These are phyloP conservation scores for Sporothrix schenckii DNA, from an alignment of 2,329 filamentous ascomycete species.

Conservation along the genomic window DNA sequence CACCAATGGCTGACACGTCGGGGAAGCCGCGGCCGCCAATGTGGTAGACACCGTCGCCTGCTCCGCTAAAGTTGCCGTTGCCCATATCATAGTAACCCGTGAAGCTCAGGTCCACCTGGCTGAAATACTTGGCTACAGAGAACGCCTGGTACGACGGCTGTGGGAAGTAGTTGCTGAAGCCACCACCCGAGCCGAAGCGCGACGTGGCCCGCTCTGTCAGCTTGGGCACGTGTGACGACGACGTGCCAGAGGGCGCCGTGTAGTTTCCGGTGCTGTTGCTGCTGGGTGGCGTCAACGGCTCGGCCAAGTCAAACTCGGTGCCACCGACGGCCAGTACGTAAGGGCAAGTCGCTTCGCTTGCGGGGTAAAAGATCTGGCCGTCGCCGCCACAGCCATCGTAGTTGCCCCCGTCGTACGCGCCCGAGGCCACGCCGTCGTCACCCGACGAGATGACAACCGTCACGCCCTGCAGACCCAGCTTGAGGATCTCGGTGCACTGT, in stretches of 20 bases:
- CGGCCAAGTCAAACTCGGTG: slow-evolving; percentile 47
- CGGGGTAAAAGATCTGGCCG: slow-evolving; percentile 37
- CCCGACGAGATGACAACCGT: slow-evolving; percentile 54
- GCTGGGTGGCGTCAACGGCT: neutral
- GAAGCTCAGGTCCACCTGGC: slow-evolving; percentile 34
- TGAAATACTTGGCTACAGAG: slow-evolving; percentile 49
- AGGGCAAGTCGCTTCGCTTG: slow-evolving; percentile 45
- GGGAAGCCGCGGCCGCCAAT: slow-evolving; percentile 39
- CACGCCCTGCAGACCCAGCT: slow-evolving; percentile 55
- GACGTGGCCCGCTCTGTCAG: slow-evolving; percentile 37
- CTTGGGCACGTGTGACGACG: slow-evolving; percentile 12
- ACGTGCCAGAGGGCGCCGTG: slow-evolving; percentile 16
- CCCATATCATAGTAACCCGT: slow-evolving; percentile 36
- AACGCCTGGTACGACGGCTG: slow-evolving; percentile 49
- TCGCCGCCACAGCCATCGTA: slow-evolving; percentile 37
- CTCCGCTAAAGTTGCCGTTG: slow-evolving; percentile 31
- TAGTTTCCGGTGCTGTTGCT: slow-evolving; percentile 22
- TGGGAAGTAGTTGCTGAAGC: slow-evolving; percentile 53
- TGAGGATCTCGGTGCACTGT: slow-evolving; percentile 56
- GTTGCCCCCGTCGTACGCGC: slow-evolving; percentile 39
- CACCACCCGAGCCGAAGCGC: slow-evolving; percentile 46
- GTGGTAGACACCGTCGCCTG: slow-evolving; percentile 37
- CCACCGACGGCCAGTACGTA: slow-evolving; percentile 57
- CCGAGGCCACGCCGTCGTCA: slow-evolving; percentile 51
- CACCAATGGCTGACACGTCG: slow-evolving; percentile 40